Conservation (phyloP, 192 early-diverging fungal species). For the Rhizophagus sp. region DNA sequence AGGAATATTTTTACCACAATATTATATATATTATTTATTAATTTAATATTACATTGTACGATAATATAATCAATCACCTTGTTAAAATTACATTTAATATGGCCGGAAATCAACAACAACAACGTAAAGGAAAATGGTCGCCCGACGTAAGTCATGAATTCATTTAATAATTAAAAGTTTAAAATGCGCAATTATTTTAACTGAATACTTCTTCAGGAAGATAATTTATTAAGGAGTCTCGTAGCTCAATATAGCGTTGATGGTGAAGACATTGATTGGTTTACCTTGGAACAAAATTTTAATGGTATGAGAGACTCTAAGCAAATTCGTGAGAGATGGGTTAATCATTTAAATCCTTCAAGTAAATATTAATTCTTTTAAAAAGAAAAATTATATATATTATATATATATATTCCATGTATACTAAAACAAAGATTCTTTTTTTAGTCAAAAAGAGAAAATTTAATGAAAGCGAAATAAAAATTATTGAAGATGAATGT, state of each 20-base stretch:
- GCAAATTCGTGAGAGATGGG: background rate
- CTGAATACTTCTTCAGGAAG: background rate
- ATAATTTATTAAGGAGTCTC: background rate
- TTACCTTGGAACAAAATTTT: background rate
- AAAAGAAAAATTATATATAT: no score
- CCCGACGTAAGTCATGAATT: no score
- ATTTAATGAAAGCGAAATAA: background rate
- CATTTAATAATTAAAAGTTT: no score
- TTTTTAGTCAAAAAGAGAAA: background rate
- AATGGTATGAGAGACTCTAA: background rate
- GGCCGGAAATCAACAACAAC: no score
- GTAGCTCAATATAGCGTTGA: background rate
- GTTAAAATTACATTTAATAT: no score
- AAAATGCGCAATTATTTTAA: background rate
- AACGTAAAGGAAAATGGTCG: no score
- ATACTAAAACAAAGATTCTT: no score
- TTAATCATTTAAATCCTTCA: background rate
- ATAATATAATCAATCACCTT: no score
- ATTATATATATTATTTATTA: no score
- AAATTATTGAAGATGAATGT: background rate
- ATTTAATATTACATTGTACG: no score
- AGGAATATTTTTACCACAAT: no score
- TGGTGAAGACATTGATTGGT: background rate
- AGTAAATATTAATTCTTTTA: background rate
- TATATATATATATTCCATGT: background rate